Evolutionary conservation across 2,329 filamentous ascomycete species (phyloP).

Genomic region (Bimuria novae-zelandiae): DNA sequence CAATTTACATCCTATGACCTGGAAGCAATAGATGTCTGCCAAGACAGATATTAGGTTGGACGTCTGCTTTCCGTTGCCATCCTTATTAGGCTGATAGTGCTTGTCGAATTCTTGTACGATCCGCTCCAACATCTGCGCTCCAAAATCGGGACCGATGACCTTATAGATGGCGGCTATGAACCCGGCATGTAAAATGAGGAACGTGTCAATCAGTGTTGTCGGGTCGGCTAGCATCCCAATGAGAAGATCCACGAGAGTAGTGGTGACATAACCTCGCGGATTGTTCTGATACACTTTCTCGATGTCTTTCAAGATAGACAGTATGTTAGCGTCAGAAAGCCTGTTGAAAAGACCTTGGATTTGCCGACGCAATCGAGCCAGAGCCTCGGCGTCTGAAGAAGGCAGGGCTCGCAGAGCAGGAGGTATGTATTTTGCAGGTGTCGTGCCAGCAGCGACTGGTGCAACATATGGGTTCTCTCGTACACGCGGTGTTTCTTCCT

Average conservation of each 20-base stretch:
- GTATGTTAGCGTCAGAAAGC: conserved; percentile 85
- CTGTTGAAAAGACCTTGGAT: conserved; percentile 90
- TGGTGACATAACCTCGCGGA: conserved; percentile 86
- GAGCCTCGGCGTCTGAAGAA: conserved; percentile 67
- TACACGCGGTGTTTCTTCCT: conserved; percentile 42
- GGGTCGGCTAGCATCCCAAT: conserved; percentile 79
- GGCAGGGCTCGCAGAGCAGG: conserved; percentile 74
- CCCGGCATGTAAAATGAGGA: conserved; percentile 86
- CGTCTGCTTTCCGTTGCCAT: conserved; percentile 59
- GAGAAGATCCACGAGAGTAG: conserved; percentile 75
- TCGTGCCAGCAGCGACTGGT: conserved; percentile 57
- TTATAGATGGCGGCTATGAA: conserved; percentile 90
- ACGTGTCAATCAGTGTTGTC: conserved; percentile 80
- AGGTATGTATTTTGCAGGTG: conserved; percentile 78
- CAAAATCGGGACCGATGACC: conserved; percentile 84
- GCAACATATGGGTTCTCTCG: conserved; percentile 90
- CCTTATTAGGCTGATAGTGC: conserved; percentile 57
- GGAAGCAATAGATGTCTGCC: conserved; percentile 88
- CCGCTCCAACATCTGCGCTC: conserved; percentile 80
- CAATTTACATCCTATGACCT: conserved; percentile 79
- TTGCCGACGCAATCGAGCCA: conserved; percentile 74
- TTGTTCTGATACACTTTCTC: conserved; percentile 83
- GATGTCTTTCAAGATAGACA: conserved; percentile 81
- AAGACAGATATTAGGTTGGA: conserved; percentile 81
- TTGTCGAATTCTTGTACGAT: conserved; percentile 76